phyloP scores from a whole-genome alignment of 768 basidiomycete species.

The Rhizopogon roseolus region DNA sequence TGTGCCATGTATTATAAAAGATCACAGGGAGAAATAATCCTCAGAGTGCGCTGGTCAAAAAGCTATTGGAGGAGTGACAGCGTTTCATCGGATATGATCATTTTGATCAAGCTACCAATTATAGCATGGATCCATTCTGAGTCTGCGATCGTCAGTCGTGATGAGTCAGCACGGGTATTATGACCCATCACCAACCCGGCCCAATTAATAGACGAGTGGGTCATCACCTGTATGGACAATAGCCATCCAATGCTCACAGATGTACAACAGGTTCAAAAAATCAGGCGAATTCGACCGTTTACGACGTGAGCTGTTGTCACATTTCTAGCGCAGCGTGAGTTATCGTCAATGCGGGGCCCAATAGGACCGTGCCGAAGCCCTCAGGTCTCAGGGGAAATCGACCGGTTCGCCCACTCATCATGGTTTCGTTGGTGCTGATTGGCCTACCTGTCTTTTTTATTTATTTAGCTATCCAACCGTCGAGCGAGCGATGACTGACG shows the following conservation, averaged over 20 bases:
- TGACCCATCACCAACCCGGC: slow-evolving; percentile 55
- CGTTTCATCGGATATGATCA: too few species aligned
- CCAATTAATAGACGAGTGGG: slow-evolving; percentile 63
- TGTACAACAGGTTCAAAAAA: slow-evolving; percentile 61
- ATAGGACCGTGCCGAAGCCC: slow-evolving; percentile 47
- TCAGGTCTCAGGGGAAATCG: slow-evolving; percentile 64
- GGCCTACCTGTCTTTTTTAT: not conserved
- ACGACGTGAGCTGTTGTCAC: slow-evolving; percentile 55
- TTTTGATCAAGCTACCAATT: too few species aligned
- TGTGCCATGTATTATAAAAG: slow-evolving; percentile 30
- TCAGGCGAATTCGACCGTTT: slow-evolving; percentile 76
- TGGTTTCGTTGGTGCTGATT: not conserved
- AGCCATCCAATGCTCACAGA: not conserved
- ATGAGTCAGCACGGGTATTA: too few species aligned
- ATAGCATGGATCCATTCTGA: too few species aligned
- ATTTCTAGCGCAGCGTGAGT: slow-evolving; percentile 61
- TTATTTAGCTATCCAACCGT: slow-evolving; percentile 63
- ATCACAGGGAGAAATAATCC: not conserved
- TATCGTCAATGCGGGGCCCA: not conserved
- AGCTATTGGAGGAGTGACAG: too few species aligned
- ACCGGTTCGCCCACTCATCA: slow-evolving; percentile 43
- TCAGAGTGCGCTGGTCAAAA: not conserved
- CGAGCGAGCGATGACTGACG: slow-evolving; percentile 54
- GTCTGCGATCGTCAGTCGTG: too few species aligned
- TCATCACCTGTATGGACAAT: not conserved